Base-by-base conservation (phyloP, 768 basidiomycete genomes). In the Sistotremastrum niveocremeum region DNA sequence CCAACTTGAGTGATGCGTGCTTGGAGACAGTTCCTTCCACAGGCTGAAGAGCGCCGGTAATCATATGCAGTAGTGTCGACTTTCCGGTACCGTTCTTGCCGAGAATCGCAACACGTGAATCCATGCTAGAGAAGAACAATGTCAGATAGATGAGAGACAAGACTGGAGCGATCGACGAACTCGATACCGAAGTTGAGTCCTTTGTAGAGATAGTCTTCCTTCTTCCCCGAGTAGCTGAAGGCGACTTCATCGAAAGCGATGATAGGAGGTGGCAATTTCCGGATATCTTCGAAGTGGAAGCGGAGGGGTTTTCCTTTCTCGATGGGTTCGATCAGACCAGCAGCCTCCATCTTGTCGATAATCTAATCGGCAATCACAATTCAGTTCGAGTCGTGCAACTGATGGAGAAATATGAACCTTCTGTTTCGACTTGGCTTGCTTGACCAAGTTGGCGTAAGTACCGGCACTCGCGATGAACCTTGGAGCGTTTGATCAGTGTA, bases 291-390 rank as follows among this genome's bases (percentile, higher is more conserved):
- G 57, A 98, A 99, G 74, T 94, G 82, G 77, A 98, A 99, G 43
- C 78, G 71, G 34, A 99, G 71, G 10, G 77, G 76, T 54, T 76
- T 79, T 34, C 74, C 71, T 3, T 62, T 61, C 59, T 93, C 89
- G 48, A 95, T 68, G 67, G 89, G 90, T 65, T 99, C 89, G 59
- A 99, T 74, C 38, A 99, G 73, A 51, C 94, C 94, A 9, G 93
- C 94, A 30, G 94, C 94, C 72, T 99, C 95, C 94, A 99, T 99
- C 77, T 99, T 99, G 73, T 99, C 94, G 65, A 99, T 94, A 52
- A 99, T 98, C 76, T 57, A 38, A n/a, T n/a, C n/a, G n/a, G n/a
- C n/a, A n/a, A n/a, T n/a, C n/a, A n/a, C n/a, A 20, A 20, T 4
- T 11, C 7, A 12, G 38, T 2, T 28, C n/a, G 34, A n/a, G 37